Evolutionary conservation across 75 land plant species (phyloP), one percentile per base, ranked within the genome.

Genomic region (Pinus albicaulis): DNA sequence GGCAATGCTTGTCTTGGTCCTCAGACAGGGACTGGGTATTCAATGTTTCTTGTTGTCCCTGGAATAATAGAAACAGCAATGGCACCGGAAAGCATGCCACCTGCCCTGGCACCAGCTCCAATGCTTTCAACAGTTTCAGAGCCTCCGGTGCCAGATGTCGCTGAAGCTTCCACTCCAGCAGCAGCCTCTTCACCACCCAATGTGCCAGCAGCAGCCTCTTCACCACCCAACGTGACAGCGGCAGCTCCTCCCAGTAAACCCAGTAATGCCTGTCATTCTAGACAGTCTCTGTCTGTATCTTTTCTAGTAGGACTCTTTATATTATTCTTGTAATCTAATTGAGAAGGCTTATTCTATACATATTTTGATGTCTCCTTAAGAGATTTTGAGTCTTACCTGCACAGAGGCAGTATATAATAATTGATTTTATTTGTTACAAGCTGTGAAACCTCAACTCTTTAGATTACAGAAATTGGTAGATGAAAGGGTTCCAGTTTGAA

Each of bases 201-300:
- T 38, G 41, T 38, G 41, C 41, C 41, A 38, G 41, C 41, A 38
- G 62, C 36, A 4, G 17, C 66, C 11, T 5, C 17, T 17, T 15
- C 28, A 38, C 41, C 41, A 38, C 5, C 41, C 41, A 38, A 38
- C 4, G 41, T 38, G 41, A 4, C 41, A 38, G 41, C 41, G 4
- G 62, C 36, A 4, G 17, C 66, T 26, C 17, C 17, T 17, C 34
- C 28, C 1, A 38, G 7, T 3, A 31, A 66, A 66, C 41, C 38
- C 48, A 38, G n/a, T 31, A 36, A 41, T 66, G 70, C 48, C 36
- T 17, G 44, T 36, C 41, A 36, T 16, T 17, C 70, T 15, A 66
- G 70, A 48, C 48, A 66, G n/a, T 66, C 70, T 66, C 5, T 66
- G 22, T 66, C 20, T 36, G 70, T 38, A 66, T 38, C 70, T 36